phyloP scores from a whole-genome alignment of 345 rosid genomes.

The Sisymbrium altissimum region DNA sequence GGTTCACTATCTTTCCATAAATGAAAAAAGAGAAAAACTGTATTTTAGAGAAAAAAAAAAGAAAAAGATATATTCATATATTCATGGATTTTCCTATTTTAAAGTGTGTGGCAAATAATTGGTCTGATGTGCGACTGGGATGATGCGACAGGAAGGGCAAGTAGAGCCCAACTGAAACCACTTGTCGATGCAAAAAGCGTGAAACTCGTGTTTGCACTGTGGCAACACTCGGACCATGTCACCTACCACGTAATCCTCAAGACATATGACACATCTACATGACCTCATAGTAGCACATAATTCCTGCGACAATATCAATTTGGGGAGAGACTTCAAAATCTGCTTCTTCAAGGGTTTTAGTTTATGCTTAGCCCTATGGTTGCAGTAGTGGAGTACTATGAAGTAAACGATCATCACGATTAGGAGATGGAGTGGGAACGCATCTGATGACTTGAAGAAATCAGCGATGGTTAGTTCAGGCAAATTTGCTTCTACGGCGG shows the following conservation, averaged over 20 bases:
- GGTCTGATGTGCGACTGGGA: background rate
- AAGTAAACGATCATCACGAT: background rate
- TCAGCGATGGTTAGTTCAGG: background rate
- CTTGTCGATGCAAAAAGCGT: background rate
- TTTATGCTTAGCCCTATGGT: background rate
- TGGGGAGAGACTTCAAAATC: background rate
- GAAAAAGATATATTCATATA: background rate
- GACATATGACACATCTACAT: background rate
- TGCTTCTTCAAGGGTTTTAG: background rate
- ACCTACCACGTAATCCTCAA: background rate
- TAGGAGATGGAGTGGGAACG: background rate
- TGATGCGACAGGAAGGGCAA: background rate
- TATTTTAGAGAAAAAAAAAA: too few species aligned
- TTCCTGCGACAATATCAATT: background rate
- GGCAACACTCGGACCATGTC: background rate
- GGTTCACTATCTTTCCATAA: too few species aligned
- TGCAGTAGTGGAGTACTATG: background rate
- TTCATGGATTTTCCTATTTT: background rate
- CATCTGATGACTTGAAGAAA: background rate
- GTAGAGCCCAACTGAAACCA: background rate
- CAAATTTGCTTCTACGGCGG: background rate
- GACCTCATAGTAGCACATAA: background rate
- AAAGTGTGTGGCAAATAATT: background rate
- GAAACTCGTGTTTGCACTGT: background rate
- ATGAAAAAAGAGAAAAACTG: too few species aligned